Percentiles rank a stretch among this genome's conserved stretches.
Evolutionary conservation across 2,329 filamentous ascomycete species (phyloP).

Genomic region (Arthrobotrys sphaeroides): DNA sequence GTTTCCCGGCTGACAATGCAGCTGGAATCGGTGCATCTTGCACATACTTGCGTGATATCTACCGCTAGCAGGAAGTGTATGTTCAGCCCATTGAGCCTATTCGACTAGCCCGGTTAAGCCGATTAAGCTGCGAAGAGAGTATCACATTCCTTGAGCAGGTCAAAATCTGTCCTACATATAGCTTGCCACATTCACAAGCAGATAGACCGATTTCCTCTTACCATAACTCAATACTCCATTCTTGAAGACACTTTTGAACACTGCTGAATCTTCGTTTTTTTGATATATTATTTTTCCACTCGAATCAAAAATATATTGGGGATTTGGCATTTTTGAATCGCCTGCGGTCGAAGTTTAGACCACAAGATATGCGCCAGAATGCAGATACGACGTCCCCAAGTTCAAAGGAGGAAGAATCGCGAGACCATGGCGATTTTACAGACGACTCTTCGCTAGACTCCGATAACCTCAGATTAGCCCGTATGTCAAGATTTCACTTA

Average conservation of each 20-base stretch:
- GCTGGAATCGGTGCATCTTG: background rate
- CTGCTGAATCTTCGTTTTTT: too few relatives aligned
- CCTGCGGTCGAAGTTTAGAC: background rate
- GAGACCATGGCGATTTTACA: background rate
- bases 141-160: background rate
- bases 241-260: too few relatives aligned
- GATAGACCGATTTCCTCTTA: too few relatives aligned
- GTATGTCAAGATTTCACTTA: constrained; percentile 49
- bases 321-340: too few relatives aligned
- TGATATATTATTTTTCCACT: too few relatives aligned
- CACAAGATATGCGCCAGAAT: background rate
- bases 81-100: background rate
- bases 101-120: background rate
- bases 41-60: background rate
- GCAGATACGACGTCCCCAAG: background rate
- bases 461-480: constrained; percentile 57
- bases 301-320: too few relatives aligned
- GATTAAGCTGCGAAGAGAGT: background rate
- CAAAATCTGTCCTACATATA: background rate
- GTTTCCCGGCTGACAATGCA: constrained; percentile 1
- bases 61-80: background rate
- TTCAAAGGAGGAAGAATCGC: background rate
- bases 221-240: too few relatives aligned
- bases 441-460: constrained; percentile 48
- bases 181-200: background rate